Percentiles rank a stretch among this genome's conserved stretches.
Conservation (phyloP, 305 asterid species). For the Fraxinus albicans region DNA sequence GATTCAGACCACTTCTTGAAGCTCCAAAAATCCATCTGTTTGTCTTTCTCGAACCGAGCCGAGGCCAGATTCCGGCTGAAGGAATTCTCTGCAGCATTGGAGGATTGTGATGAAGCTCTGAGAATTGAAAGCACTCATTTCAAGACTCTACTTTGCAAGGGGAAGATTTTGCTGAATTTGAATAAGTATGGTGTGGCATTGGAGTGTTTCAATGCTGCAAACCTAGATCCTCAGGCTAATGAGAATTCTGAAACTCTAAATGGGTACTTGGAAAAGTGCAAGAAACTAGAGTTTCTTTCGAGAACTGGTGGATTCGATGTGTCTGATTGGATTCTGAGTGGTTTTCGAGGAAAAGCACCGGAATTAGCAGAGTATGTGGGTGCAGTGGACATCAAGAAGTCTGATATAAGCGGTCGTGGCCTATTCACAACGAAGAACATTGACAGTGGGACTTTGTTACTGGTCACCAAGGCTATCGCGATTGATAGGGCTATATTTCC, state of each 20-base stretch:
- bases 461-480: slow-evolving; percentile 69
- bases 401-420: slow-evolving; percentile 75
- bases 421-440: slow-evolving; percentile 61
- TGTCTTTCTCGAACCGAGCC: slow-evolving; percentile 69
- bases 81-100: slow-evolving; percentile 44
- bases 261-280: slow-evolving; percentile 54
- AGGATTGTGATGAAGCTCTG: slow-evolving; percentile 64
- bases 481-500: slow-evolving; percentile 75
- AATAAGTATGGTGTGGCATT: slow-evolving; percentile 52
- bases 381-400: slow-evolving; percentile 60
- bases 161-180: slow-evolving; percentile 51
- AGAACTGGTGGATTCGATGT: slow-evolving; percentile 67
- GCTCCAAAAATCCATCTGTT: slow-evolving; percentile 56
- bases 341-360: slow-evolving; percentile 54
- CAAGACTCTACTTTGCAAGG: slow-evolving; percentile 73
- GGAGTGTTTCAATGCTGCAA: slow-evolving; percentile 53
- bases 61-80: slow-evolving; percentile 54
- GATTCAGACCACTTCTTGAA: slow-evolving; percentile 33
- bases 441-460: slow-evolving; percentile 54
- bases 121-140: slow-evolving; percentile 56
- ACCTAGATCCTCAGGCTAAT: slow-evolving; percentile 44
- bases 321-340: slow-evolving; percentile 68
- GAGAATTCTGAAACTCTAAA: slow-evolving; percentile 46
- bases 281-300: slow-evolving; percentile 59
- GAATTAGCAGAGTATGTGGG: slow-evolving; percentile 71